phyloP scores from a whole-genome alignment of 805 yeast genomes.

The Yamadazyma olivae region DNA sequence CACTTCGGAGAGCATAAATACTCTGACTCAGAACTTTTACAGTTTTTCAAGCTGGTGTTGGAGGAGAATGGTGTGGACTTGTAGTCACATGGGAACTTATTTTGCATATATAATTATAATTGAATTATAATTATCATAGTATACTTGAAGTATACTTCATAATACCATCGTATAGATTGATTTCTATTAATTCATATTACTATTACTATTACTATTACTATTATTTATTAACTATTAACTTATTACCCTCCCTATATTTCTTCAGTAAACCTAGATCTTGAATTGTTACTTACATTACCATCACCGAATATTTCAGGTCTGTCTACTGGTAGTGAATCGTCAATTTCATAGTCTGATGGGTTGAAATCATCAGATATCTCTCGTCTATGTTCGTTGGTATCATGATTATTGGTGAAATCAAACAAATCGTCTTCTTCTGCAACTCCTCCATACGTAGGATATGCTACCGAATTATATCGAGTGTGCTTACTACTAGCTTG shows the following conservation, averaged over 20 bases:
- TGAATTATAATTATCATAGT: too few species aligned
- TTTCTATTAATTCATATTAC: too few species aligned
- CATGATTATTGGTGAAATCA: neutral
- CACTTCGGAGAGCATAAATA: constrained; percentile 1
- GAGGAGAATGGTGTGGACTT: neutral
- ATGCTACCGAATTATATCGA: constrained; percentile 24
- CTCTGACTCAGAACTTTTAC: constrained; percentile 1
- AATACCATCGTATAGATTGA: too few species aligned
- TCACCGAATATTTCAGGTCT: constrained; percentile 13
- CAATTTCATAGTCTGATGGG: constrained; percentile 12
- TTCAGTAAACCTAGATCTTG: constrained; percentile 18
- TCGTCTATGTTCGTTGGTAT: constrained; percentile 1
- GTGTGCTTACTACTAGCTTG: constrained; percentile 18
- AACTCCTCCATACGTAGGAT: constrained; percentile 8
- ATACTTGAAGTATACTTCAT: too few species aligned
- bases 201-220: too few species aligned
- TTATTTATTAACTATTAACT: too few species aligned
- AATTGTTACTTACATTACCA: constrained; percentile 15
- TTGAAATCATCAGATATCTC: constrained; percentile 11
- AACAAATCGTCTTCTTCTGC: constrained; percentile 10
- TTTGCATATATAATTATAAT: too few species aligned
- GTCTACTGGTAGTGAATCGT: constrained; percentile 9
- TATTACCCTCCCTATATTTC: constrained; percentile 8
- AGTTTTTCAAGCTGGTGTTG: constrained; percentile 1
- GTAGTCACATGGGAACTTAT: too few species aligned